Evolutionary conservation across 1,284 basidiomycete species (phyloP).

Genomic region (Boletellus deceptivus): DNA sequence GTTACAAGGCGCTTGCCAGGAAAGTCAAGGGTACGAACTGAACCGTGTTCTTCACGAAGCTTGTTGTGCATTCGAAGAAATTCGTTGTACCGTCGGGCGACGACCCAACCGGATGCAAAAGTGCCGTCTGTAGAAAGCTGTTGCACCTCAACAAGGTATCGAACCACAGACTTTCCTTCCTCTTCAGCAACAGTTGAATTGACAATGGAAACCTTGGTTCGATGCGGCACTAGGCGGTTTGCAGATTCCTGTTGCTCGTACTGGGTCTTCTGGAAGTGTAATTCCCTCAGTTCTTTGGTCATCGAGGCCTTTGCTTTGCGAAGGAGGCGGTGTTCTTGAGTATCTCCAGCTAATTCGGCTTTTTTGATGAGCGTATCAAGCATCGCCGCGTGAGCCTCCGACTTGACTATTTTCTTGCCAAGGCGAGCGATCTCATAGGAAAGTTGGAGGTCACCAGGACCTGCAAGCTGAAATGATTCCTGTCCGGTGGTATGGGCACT

Average conservation of each 20-base stretch:
- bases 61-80: slow-evolving; percentile 88
- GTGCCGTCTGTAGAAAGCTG: slow-evolving; percentile 77
- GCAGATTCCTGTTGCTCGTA: slow-evolving; percentile 89
- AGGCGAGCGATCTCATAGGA: slow-evolving; percentile 80
- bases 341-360: slow-evolving; percentile 91
- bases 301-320: slow-evolving; percentile 80
- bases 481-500: slow-evolving; percentile 46
- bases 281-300: slow-evolving; percentile 77
- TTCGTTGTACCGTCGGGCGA: slow-evolving; percentile 91
- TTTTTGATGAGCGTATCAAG: slow-evolving; percentile 87
- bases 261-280: slow-evolving; percentile 86
- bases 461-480: slow-evolving; percentile 66
- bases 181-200: slow-evolving; percentile 77
- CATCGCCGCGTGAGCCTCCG: slow-evolving; percentile 79
- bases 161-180: slow-evolving; percentile 84
- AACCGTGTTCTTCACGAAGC: slow-evolving; percentile 69
- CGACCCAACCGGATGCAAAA: slow-evolving; percentile 84
- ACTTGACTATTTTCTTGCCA: slow-evolving; percentile 68
- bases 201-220: slow-evolving; percentile 77
- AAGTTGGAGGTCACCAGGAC: slow-evolving; percentile 84
- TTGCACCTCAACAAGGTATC: slow-evolving; percentile 91
- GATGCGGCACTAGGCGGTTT: slow-evolving; percentile 77
- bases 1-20: slow-evolving; percentile 90
- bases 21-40: slow-evolving; percentile 76
- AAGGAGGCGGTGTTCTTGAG: slow-evolving; percentile 80